phyloP scores from a whole-genome alignment of 1,284 basidiomycete genomes.

The Tylopilus sp. region DNA sequence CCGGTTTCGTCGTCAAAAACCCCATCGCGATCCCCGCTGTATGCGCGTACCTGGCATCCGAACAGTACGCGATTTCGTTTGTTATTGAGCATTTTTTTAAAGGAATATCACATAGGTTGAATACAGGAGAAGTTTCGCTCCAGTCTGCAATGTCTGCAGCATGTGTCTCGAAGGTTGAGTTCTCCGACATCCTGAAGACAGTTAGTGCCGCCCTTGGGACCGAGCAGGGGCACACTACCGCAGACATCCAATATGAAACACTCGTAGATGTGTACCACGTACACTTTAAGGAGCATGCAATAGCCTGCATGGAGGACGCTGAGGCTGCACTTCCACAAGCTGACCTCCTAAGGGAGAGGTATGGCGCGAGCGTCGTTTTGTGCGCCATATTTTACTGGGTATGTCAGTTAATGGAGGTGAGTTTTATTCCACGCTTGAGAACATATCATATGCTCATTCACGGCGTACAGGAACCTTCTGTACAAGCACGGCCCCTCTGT shows the following conservation, averaged over 20 bases:
- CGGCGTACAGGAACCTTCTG: conserved; percentile 17
- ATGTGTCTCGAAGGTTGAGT: conserved; percentile 23
- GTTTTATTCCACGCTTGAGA: background rate
- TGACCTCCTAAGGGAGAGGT: conserved; percentile 17
- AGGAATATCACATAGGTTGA: conserved; percentile 16
- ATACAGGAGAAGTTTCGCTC: conserved; percentile 29
- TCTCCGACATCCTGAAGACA: conserved; percentile 24
- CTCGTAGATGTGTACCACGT: conserved; percentile 25
- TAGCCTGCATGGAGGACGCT: conserved; percentile 32
- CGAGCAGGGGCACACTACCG: background rate
- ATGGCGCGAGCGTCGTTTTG: conserved; percentile 17
- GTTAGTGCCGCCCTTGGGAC: conserved; percentile 20
- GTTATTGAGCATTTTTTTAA: background rate
- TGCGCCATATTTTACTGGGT: conserved; percentile 37
- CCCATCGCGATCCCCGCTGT: conserved; percentile 25
- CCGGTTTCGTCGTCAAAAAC: conserved; percentile 29
- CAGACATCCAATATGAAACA: conserved; percentile 20
- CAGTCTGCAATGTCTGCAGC: conserved; percentile 26
- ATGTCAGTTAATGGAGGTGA: conserved; percentile 33
- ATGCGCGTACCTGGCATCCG: conserved; percentile 34
- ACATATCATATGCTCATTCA: background rate
- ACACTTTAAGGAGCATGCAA: conserved; percentile 5
- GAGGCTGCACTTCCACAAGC: conserved; percentile 21
- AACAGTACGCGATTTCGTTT: conserved; percentile 22
- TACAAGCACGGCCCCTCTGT: conserved; percentile 22